phyloP scores from a whole-genome alignment of 2,329 filamentous ascomycete genomes.

The Exophiala mesophila region DNA sequence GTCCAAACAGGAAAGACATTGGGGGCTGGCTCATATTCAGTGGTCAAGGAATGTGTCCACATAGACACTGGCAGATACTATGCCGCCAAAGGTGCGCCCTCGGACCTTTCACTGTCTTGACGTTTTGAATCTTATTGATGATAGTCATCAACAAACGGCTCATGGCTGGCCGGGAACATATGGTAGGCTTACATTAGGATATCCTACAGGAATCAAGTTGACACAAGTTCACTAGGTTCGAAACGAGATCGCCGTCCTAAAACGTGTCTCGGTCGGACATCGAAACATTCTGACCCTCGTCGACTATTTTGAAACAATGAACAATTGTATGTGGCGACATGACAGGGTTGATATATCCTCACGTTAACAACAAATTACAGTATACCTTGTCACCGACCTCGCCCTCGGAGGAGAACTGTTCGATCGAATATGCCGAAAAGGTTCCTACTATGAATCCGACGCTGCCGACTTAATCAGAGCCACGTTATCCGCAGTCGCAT shows the following conservation, averaged over 20 bases:
- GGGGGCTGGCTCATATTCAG: conserved; percentile 93
- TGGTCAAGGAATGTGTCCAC: conserved; percentile 98
- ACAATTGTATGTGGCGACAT: conserved; percentile 78
- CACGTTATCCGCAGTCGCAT: conserved; percentile 93
- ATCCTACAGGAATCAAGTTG: too few relatives aligned
- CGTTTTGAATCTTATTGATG: conserved; percentile 1
- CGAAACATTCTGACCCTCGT: conserved; percentile 96
- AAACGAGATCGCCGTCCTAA: conserved; percentile 96
- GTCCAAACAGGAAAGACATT: conserved; percentile 68
- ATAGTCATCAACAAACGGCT: conserved; percentile 93
- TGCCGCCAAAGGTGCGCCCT: conserved; percentile 66
- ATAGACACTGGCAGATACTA: conserved; percentile 97
- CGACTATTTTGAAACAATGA: conserved; percentile 99
- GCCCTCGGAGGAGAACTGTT: conserved; percentile 95
- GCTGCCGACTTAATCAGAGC: conserved; percentile 92
- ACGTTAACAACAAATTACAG: conserved; percentile 42
- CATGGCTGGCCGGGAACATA: conserved; percentile 96
- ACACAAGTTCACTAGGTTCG: conserved; percentile 59
- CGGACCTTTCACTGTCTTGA: too few relatives aligned
- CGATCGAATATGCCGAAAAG: conserved; percentile 97
- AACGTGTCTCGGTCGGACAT: conserved; percentile 98
- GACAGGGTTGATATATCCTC: too few relatives aligned
- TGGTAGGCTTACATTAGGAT: conserved; percentile 68
- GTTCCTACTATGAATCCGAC: conserved; percentile 96
- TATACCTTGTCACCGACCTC: conserved; percentile 96